Conservation (phyloP, 2,329 filamentous ascomycete species). For the Tolypocladium ovalisporum region DNA sequence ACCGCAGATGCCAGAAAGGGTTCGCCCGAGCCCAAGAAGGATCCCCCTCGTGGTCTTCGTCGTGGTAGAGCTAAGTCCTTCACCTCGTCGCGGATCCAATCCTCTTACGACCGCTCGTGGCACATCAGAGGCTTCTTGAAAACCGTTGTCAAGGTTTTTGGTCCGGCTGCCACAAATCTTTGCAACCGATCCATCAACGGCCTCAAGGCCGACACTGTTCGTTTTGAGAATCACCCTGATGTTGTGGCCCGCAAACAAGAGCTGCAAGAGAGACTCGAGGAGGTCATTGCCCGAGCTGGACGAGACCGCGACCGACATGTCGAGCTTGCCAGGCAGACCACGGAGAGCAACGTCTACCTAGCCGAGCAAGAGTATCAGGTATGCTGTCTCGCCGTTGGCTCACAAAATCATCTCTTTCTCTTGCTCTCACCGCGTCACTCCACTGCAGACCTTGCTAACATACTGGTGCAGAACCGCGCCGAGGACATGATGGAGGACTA, state of each 20-base stretch:
- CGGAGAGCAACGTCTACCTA: neutral
- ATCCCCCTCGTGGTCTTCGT: conserved; percentile 26
- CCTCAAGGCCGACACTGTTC: conserved; percentile 40
- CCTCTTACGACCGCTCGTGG: conserved; percentile 51
- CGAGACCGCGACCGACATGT: neutral
- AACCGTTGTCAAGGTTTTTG: conserved; percentile 50
- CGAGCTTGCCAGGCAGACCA: neutral
- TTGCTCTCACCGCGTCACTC: neutral
- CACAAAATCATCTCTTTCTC: conserved; percentile 1
- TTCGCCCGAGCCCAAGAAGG: conserved; percentile 9
- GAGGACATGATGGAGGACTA: conserved; percentile 29
- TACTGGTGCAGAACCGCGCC: conserved; percentile 22
- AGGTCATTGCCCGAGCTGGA: neutral
- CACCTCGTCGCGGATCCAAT: conserved; percentile 41
- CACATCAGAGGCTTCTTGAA: conserved; percentile 56
- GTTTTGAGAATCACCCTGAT: neutral
- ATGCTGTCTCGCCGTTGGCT: neutral
- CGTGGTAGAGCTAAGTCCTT: conserved; percentile 47
- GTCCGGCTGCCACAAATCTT: conserved; percentile 54
- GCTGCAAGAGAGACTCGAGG: conserved; percentile 14
- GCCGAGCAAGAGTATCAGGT: neutral
- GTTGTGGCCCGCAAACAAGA: conserved; percentile 9
- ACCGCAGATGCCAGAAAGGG: neutral
- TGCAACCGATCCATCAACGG: conserved; percentile 48
- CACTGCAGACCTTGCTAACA: conserved; percentile 3